phyloP scores from a whole-genome alignment of 1,284 basidiomycete genomes.

The Anthracocystis walkeri region DNA sequence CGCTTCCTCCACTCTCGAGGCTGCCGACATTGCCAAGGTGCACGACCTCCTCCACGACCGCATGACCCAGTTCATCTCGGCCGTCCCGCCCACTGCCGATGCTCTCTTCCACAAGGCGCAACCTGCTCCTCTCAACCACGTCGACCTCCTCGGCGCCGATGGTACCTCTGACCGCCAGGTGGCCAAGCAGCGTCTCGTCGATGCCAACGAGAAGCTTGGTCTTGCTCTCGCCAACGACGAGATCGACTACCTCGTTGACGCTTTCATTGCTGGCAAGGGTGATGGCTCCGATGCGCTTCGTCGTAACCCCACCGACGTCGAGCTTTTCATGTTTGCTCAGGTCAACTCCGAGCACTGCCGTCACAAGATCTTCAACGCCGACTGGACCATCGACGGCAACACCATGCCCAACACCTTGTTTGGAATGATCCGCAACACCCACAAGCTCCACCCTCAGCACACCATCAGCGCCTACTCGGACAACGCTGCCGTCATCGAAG shows the following conservation, averaged over 20 bases:
- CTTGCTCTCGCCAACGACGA: conserved; percentile 91
- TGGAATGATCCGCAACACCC: conserved; percentile 98
- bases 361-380: conserved; percentile 99
- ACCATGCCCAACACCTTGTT: conserved; percentile 85
- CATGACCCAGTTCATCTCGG: conserved; percentile 85
- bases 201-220: conserved; percentile 86
- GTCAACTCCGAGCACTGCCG: conserved; percentile 99
- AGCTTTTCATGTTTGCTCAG: conserved; percentile 99
- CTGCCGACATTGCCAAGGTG: conserved; percentile 40
- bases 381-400: conserved; percentile 87
- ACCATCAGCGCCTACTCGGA: conserved; percentile 98
- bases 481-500: conserved; percentile 94
- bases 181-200: conserved; percentile 73
- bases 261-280: conserved; percentile 76
- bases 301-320: conserved; percentile 81
- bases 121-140: conserved; percentile 79
- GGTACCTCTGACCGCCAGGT: conserved; percentile 55
- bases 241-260: conserved; percentile 90
- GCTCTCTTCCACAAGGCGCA: conserved; percentile 79
- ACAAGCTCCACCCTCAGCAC: conserved; percentile 76
- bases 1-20: conserved; percentile 62
- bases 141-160: conserved; percentile 73
- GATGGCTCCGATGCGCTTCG: conserved; percentile 71
- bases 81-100: conserved; percentile 73
- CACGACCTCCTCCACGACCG: conserved; percentile 75